Evolutionary conservation across 768 basidiomycete species (phyloP).

Genomic region (Boletus patriciae): DNA sequence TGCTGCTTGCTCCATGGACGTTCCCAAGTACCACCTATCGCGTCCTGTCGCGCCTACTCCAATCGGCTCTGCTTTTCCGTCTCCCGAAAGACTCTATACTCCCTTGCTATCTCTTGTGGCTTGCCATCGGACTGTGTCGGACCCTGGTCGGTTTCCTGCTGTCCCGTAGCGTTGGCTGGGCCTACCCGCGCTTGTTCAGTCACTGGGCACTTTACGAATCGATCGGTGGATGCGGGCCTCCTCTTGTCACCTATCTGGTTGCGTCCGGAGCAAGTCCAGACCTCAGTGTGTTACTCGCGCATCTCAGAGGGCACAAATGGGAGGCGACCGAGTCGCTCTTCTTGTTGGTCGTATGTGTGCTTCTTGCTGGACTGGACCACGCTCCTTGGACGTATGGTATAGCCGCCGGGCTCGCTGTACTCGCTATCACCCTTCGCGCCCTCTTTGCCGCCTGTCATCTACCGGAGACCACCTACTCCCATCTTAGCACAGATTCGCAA

Average conservation of each 20-base stretch:
- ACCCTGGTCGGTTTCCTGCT: constrained; percentile 24
- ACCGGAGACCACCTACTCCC: background rate
- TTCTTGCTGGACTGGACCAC: constrained; percentile 31
- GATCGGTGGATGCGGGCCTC: constrained; percentile 38
- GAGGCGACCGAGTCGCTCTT: constrained; percentile 16
- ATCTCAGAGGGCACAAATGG: constrained; percentile 13
- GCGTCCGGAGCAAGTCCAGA: constrained; percentile 17
- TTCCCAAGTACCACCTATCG: constrained; percentile 23
- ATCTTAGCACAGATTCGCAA: background rate
- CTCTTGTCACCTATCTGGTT: constrained; percentile 27
- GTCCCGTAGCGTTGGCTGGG: constrained; percentile 37
- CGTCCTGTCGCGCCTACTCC: constrained; percentile 23
- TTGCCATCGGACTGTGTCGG: constrained; percentile 19
- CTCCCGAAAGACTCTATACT: constrained; percentile 7
- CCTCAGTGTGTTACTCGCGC: background rate
- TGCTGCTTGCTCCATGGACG: constrained; percentile 41
- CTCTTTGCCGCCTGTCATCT: background rate
- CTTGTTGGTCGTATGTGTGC: constrained; percentile 8
- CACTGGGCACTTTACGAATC: constrained; percentile 43
- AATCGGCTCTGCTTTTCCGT: constrained; percentile 15
- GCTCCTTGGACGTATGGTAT: constrained; percentile 42
- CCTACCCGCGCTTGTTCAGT: constrained; percentile 38
- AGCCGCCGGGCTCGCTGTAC: constrained; percentile 27
- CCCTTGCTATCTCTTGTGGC: constrained; percentile 24
- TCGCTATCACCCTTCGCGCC: constrained; percentile 18